Evolutionary conservation across 352 stramenopile genomes (phyloP).

Genomic region (Phytophthora boehmeriae): DNA sequence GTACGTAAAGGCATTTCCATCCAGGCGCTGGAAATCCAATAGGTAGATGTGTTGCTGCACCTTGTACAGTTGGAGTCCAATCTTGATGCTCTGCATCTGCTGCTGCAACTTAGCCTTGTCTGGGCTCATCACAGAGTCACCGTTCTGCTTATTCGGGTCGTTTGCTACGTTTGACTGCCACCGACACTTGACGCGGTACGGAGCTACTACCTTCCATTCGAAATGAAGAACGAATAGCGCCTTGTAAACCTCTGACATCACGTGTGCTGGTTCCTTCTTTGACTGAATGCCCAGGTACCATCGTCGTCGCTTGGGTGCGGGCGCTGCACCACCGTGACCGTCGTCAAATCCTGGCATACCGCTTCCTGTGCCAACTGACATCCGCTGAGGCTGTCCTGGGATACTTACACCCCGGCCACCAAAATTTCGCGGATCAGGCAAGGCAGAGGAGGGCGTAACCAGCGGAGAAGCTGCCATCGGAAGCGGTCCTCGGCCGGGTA

Average conservation of each 20-base stretch:
- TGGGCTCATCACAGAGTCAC: conserved; percentile 21
- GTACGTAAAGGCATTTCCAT: conserved; percentile 98
- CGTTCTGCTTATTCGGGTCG: conserved; percentile 25
- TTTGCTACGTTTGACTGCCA: conserved; percentile 84
- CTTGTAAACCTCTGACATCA: conserved; percentile 99
- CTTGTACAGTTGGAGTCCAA: conserved; percentile 97
- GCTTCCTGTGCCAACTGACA: conserved; percentile 27
- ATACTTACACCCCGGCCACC: conserved; percentile 51
- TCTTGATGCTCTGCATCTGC: conserved; percentile 89
- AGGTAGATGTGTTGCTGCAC: conserved; percentile 99
- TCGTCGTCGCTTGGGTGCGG: conserved; percentile 78
- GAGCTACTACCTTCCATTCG: conserved; percentile 96
- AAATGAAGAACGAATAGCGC: conserved; percentile 96
- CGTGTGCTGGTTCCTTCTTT: conserved; percentile 99
- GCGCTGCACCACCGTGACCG: conserved; percentile 26
- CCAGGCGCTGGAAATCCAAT: conserved; percentile 97
- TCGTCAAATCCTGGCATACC: conserved; percentile 47
- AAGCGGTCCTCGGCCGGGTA: conserved; percentile 75
- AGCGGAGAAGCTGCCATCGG: conserved; percentile 83
- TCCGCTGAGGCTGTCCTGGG: conserved; percentile 30
- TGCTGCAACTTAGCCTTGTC: conserved; percentile 38
- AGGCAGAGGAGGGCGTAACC: conserved; percentile 57
- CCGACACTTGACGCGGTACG: conserved; percentile 97
- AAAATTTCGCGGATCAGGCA: conserved; percentile 65
- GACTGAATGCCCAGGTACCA: conserved; percentile 99